phyloP scores from a whole-genome alignment of 441 rosid species.

The Populus hybrid region DNA sequence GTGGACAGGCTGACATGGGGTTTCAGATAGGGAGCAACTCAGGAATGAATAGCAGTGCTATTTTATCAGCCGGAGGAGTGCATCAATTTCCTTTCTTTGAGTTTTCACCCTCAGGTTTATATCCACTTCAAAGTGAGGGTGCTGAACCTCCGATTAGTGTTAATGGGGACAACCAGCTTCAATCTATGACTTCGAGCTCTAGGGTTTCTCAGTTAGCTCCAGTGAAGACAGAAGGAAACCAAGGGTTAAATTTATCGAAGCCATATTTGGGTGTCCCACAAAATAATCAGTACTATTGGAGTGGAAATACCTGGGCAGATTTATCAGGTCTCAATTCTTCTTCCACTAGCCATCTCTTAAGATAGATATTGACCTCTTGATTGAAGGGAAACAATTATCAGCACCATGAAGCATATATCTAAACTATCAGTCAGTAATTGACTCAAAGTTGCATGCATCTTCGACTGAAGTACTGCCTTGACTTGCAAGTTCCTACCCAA shows the following conservation, averaged over 20 bases:
- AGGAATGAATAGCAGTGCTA: conserved; percentile 24
- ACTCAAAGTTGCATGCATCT: conserved; percentile 17
- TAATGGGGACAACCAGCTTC: conserved; percentile 21
- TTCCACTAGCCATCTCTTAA: conserved; percentile 45
- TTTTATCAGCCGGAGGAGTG: conserved; percentile 32
- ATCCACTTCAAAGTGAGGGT: conserved; percentile 45
- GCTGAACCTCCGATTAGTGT: conserved; percentile 26
- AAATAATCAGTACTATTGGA: conserved; percentile 62
- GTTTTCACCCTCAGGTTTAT: conserved; percentile 29
- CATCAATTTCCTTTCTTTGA: conserved; percentile 49
- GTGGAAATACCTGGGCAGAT: conserved; percentile 68
- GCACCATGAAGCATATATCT: background rate
- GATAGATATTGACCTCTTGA: conserved; percentile 8
- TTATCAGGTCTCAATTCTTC: conserved; percentile 71
- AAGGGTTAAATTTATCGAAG: conserved; percentile 39
- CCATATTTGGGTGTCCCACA: conserved; percentile 36
- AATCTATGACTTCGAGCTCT: conserved; percentile 38
- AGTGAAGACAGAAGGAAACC: conserved; percentile 68
- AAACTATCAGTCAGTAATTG: background rate
- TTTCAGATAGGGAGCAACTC: conserved; percentile 40
- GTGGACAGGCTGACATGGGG: conserved; percentile 38
- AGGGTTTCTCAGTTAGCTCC: conserved; percentile 49
- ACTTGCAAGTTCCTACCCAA: conserved; percentile 4
- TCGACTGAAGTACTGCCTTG: conserved; percentile 7
- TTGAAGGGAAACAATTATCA: background rate